phyloP scores from a whole-genome alignment of 2,329 filamentous ascomycete species.

The Neopestalotiopsis clavispora region DNA sequence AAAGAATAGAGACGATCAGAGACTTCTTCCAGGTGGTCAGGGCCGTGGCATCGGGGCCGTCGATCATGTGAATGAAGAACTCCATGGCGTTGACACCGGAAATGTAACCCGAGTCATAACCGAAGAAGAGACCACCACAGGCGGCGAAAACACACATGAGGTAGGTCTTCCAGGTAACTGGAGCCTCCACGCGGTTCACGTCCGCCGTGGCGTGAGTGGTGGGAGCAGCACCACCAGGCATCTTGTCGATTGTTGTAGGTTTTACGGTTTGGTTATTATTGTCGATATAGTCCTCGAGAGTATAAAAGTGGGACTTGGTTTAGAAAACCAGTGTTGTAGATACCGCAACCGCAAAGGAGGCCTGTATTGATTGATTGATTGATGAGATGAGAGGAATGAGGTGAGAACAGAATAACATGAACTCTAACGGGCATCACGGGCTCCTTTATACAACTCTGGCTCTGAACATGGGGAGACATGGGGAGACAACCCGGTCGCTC shows the following conservation, averaged over 20 bases:
- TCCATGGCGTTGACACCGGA: slow-evolving; percentile 43
- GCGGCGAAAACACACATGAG: slow-evolving; percentile 73
- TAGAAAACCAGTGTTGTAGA: neutral
- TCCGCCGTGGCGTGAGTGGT: slow-evolving; percentile 48
- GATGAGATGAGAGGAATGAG: slow-evolving; percentile 4
- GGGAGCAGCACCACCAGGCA: slow-evolving; percentile 17
- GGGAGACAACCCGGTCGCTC: too few species aligned
- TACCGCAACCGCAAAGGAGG: neutral
- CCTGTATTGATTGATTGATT: neutral
- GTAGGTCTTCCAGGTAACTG: slow-evolving; percentile 72
- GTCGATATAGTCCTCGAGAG: neutral
- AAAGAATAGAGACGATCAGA: slow-evolving; percentile 77
- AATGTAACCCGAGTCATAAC: slow-evolving; percentile 72
- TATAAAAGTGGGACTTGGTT: slow-evolving; percentile 14
- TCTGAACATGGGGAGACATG: neutral
- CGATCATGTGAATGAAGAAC: slow-evolving; percentile 38
- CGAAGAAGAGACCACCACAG: slow-evolving; percentile 78
- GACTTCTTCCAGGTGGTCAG: slow-evolving; percentile 52
- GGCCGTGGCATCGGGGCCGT: slow-evolving; percentile 35
- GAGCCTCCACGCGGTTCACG: slow-evolving; percentile 67
- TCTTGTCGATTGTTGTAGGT: slow-evolving; percentile 2
- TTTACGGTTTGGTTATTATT: neutral
- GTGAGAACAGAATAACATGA: neutral
- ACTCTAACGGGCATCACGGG: slow-evolving; percentile 11
- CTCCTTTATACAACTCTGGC: slow-evolving; percentile 9